Percentiles rank a stretch among this genome's conserved stretches.
Evolutionary conservation across 345 rosid species (phyloP).

Genomic region (Populus tremula): DNA sequence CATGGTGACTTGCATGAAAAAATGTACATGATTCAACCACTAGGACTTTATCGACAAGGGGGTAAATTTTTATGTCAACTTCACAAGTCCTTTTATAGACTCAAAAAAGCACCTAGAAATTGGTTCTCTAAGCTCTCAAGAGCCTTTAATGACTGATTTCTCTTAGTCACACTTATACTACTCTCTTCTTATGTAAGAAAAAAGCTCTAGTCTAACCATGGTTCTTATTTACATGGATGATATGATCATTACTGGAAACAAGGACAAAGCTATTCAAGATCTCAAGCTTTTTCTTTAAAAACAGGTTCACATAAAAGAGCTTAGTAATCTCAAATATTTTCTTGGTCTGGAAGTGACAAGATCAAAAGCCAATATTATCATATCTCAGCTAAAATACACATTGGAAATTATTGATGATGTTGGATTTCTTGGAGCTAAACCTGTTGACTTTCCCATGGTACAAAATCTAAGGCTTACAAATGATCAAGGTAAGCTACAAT

Average conservation of each 20-base stretch:
- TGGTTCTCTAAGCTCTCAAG: not conserved
- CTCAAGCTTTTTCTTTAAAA: not conserved
- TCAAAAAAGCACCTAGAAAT: not conserved
- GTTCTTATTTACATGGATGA: not conserved
- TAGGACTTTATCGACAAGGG: not conserved
- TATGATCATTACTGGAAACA: not conserved
- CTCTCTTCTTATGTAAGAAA: not conserved
- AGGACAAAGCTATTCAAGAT: not conserved
- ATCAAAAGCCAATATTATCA: not conserved
- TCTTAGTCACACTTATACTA: not conserved
- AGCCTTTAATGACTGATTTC: not conserved
- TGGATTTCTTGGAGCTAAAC: no score
- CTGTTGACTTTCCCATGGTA: no score
- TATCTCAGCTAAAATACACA: no score
- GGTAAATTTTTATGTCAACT: not conserved
- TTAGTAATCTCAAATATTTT: not conserved
- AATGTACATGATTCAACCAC: not conserved
- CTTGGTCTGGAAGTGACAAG: not conserved
- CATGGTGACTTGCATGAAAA: not conserved
- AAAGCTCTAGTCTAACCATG: not conserved
- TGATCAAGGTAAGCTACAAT: no score
- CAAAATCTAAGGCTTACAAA: no score
- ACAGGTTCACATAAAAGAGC: not conserved
- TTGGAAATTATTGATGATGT: no score
- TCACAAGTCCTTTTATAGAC: not conserved